Evolutionary conservation across 164 flowering plant species (phyloP).

Genomic region (Tetracentron sinense): DNA sequence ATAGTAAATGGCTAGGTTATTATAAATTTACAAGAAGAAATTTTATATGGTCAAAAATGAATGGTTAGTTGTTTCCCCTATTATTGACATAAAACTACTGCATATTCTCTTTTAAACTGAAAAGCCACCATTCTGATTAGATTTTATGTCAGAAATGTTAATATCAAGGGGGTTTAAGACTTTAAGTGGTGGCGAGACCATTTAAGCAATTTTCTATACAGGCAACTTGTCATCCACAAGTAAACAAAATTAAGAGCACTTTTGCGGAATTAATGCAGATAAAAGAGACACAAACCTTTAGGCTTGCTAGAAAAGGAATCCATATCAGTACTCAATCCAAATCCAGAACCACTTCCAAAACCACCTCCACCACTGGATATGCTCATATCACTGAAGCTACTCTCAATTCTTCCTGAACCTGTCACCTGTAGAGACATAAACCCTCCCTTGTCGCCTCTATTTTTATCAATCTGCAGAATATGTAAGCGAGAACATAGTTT

Average conservation of each 20-base stretch:
- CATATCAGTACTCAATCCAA: constrained; percentile 62
- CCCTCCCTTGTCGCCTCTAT: constrained; percentile 82
- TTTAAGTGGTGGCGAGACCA: no score
- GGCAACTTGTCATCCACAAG: no score
- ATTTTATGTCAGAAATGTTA: no score
- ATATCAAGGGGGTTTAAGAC: no score
- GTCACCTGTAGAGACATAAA: constrained; percentile 64
- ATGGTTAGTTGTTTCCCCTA: no score
- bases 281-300: constrained; percentile 56
- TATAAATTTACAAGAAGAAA: no score
- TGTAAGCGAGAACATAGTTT: neutral
- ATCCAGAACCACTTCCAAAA: constrained; percentile 86
- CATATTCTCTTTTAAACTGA: no score
- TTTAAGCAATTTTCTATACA: no score
- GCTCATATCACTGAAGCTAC: constrained; percentile 67
- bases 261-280: neutral
- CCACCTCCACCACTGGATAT: constrained; percentile 70
- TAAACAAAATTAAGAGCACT: neutral
- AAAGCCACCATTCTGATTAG: no score
- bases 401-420: constrained; percentile 85
- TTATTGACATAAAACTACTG: no score
- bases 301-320: constrained; percentile 67
- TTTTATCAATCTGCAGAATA: constrained; percentile 70
- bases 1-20: no score
- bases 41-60: no score